phyloP scores from a whole-genome alignment of 257 asterid species.

The Solanum pimpinellifolium region DNA sequence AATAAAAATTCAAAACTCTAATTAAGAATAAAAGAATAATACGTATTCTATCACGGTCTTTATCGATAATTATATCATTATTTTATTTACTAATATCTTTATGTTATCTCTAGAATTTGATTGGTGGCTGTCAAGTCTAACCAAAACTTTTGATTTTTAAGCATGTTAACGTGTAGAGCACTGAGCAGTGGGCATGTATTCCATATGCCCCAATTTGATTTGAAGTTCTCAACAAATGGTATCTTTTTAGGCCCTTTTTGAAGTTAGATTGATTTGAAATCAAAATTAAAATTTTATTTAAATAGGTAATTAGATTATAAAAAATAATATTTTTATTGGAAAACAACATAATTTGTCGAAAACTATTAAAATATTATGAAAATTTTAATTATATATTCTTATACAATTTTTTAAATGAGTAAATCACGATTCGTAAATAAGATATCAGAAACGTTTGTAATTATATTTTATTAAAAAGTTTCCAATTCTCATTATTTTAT shows the following conservation, averaged over 20 bases:
- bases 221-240: not conserved
- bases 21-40: not conserved
- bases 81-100: not conserved
- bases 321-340: no score
- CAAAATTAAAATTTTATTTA: no score
- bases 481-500: not conserved
- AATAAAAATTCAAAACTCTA: not conserved
- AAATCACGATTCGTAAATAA: not conserved
- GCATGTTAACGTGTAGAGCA: not conserved
- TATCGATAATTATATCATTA: not conserved
- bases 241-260: no score
- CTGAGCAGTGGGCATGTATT: not conserved
- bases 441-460: not conserved
- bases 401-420: not conserved
- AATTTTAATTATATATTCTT: not conserved
- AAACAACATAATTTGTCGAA: not conserved
- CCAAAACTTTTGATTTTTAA: not conserved
- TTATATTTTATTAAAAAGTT: not conserved
- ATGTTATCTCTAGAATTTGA: not conserved
- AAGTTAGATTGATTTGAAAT: no score
- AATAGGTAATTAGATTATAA: no score
- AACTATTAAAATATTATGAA: not conserved
- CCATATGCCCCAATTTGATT: not conserved
- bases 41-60: accelerated
- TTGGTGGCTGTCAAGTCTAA: not conserved